A percentile compares a stretch with the other conserved stretches of the same genome.
Conservation (phyloP, 176 grass and related monocot species). For the Aegilops speltoides region DNA sequence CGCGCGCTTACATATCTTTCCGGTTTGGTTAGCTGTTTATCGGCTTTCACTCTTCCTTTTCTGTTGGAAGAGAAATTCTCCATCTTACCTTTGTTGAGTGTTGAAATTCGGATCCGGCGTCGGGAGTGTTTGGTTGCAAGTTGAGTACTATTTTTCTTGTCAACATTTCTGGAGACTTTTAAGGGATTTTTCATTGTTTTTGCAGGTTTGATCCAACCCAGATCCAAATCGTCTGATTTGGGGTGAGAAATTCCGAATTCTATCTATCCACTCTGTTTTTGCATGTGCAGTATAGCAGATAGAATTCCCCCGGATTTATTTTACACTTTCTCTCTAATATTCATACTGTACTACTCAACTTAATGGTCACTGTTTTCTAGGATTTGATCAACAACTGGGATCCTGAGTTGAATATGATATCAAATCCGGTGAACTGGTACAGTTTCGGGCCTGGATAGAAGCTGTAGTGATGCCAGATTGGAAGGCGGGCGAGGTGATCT, state of each 20-base stretch:
- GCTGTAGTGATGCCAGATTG: conserved; percentile 66
- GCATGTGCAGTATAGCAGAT: background rate
- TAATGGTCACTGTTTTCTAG: conserved; percentile 7
- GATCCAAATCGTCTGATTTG: conserved; percentile 13
- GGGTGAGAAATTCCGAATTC: background rate
- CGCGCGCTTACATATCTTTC: background rate
- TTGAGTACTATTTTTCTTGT: background rate
- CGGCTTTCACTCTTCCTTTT: background rate
- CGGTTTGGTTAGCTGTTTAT: background rate
- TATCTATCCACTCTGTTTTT: background rate
- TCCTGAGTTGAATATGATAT: conserved; percentile 57
- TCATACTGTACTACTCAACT: background rate
- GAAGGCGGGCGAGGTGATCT: conserved; percentile 51
- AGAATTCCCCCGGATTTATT: background rate
- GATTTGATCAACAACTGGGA: conserved; percentile 38
- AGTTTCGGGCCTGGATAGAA: conserved; percentile 64
- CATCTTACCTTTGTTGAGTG: background rate
- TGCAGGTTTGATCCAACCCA: conserved; percentile 30
- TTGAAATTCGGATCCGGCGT: background rate
- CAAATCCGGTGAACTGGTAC: conserved; percentile 45
- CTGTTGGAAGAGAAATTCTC: background rate
- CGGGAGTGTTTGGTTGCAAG: background rate
- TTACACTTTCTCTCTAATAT: background rate
- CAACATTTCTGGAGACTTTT: background rate
- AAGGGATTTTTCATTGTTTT: background rate